Conservation (phyloP, 2,329 filamentous ascomycete genomes). For the Davidsoniella neocaledoniae region DNA sequence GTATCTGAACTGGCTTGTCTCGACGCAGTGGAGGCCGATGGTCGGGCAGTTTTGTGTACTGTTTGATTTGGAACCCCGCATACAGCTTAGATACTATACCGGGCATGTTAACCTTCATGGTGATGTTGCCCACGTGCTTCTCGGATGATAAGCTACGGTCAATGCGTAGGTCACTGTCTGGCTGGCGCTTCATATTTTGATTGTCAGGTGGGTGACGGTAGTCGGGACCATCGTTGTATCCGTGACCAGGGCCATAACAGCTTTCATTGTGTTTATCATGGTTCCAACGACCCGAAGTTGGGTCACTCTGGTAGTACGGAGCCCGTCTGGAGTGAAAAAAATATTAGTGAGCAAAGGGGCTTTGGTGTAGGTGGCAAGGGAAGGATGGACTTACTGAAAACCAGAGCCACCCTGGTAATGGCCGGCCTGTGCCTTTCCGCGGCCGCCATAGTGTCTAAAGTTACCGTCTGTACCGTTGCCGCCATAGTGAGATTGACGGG, state of each 20-base stretch:
- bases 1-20: slow-evolving; percentile 92
- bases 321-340: no score
- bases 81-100: slow-evolving; percentile 56
- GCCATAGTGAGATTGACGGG: slow-evolving; percentile 41
- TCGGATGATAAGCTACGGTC: slow-evolving; percentile 71
- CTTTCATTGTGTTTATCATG: slow-evolving; percentile 72
- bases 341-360: not conserved
- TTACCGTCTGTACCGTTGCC: slow-evolving; percentile 22
- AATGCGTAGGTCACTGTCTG: slow-evolving; percentile 45
- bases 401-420: no score
- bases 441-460: not conserved
- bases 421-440: not conserved
- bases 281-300: slow-evolving; percentile 50
- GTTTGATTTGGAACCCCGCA: slow-evolving; percentile 62
- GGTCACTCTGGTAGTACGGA: not conserved
- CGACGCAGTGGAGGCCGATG: slow-evolving; percentile 84
- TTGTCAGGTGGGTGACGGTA: slow-evolving; percentile 18
- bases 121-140: slow-evolving; percentile 66
- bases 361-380: not conserved
- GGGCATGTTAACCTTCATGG: slow-evolving; percentile 66
- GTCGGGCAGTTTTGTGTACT: slow-evolving; percentile 86
- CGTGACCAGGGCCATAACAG: slow-evolving; percentile 24
- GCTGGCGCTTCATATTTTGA: slow-evolving; percentile 29
- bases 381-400: not conserved
- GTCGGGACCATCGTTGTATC: slow-evolving; percentile 18